A percentile compares a stretch with the other conserved stretches of the same genome.
Conservation (phyloP, 345 rosid genomes). For the Camelina sativa region DNA sequence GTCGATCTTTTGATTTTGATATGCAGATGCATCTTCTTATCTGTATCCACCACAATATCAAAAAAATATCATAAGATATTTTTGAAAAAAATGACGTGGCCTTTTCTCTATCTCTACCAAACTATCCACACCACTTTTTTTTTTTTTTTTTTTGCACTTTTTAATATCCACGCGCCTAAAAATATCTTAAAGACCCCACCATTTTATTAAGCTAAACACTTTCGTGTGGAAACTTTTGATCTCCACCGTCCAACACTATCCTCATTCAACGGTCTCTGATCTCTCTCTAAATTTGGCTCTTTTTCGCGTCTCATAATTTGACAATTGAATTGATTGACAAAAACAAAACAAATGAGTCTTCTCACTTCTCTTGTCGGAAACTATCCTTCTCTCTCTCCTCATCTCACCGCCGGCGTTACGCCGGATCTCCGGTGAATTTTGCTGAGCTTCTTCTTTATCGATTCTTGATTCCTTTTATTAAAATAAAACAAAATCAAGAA, state of each 20-base stretch:
- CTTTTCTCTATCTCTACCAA: slow-evolving; percentile 59
- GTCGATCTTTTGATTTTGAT: slow-evolving; percentile 24
- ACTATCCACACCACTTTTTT: slow-evolving; percentile 49
- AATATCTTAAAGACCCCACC: slow-evolving; percentile 15
- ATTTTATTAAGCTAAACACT: neutral
- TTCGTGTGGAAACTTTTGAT: neutral
- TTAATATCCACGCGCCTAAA: slow-evolving; percentile 47
- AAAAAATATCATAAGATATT: slow-evolving; percentile 25
- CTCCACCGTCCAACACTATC: slow-evolving; percentile 38
- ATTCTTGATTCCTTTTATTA: neutral
- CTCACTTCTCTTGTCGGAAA: slow-evolving; percentile 36
- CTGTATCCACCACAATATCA: slow-evolving; percentile 31
- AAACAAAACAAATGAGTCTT: neutral
- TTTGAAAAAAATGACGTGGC: slow-evolving; percentile 57
- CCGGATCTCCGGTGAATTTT: slow-evolving; percentile 38
- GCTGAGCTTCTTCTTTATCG: slow-evolving; percentile 3
- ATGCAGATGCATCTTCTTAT: slow-evolving; percentile 34
- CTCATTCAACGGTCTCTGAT: slow-evolving; percentile 31
- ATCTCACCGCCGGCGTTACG: slow-evolving; percentile 29
- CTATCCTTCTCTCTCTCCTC: neutral
- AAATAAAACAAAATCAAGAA: neutral
- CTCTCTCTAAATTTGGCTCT: neutral
- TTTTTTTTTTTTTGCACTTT: slow-evolving; percentile 34
- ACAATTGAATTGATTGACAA: slow-evolving; percentile 27
- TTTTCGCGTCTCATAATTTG: slow-evolving; percentile 33